Evolutionary conservation across 1,284 basidiomycete species (phyloP), one percentile per base, ranked within the genome.

Genomic region (Marasmius fiardii): DNA sequence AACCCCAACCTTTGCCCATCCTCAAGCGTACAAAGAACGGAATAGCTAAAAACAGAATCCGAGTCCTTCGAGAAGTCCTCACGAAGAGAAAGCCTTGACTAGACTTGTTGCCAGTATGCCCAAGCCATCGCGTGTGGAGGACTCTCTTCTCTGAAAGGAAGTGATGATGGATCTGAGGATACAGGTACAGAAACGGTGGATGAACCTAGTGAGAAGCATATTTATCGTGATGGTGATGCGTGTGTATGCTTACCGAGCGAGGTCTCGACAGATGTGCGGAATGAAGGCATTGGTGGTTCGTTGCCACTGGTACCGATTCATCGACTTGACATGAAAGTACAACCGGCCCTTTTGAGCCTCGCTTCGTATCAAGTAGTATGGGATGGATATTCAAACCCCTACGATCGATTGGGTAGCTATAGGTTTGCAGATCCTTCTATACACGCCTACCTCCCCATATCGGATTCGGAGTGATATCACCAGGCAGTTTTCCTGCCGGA

Each of bases 61-160:
- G n/a, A n/a, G n/a, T n/a, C n/a, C 53, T 58, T 60, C 34, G 65
- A 64, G 43, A 55, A 61, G 54, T 49, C 54, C n/a, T 53, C 77
- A 75, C 44, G 82, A 87, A 60, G 75, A 72, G 34, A 80, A 83
- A 58, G 73, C 90, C 37, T 60, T 81, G 60, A 79, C 78, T 60
- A 71, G 88, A 23, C 80, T 89, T 14, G 86, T 83, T 4, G 87
- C 85, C 31, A 75, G 81, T 67, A 81, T 75, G 21, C 85, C n/a
- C 88, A 0, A 90, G 85, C 61, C 88, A 90, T 65, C 76, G 86
- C 55, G 80, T 76, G 16, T 90, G 88, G 88, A 81, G 75, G 64
- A 77, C 78, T 14, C 86, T 89, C 62, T 75, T 81, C 28, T 75
- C 74, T 58, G 74, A 79, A 51, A 70, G 74, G 43, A n/a, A 65